Conservation (phyloP, 208 protist species). For the Porcisia hertigi region DNA sequence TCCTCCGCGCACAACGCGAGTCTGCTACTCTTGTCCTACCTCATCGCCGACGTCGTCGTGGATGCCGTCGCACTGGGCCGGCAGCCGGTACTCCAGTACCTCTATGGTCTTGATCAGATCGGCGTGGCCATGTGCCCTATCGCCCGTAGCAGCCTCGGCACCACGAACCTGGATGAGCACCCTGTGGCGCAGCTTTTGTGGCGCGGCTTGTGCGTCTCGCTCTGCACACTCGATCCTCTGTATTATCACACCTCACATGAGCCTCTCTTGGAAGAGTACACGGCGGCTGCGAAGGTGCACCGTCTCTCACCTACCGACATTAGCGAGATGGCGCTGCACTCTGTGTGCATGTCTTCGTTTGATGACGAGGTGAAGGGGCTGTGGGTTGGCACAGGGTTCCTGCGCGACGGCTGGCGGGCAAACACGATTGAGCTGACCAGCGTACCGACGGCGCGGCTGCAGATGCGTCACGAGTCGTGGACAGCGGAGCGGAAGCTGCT, state of each 20-base stretch:
- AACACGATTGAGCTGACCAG: conserved; percentile 66
- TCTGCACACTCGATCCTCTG: conserved; percentile 93
- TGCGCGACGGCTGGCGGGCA: conserved; percentile 55
- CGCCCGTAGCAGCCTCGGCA: conserved; percentile 96
- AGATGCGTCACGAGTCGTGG: conserved; percentile 76
- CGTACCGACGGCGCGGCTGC: conserved; percentile 72
- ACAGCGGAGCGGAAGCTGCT: conserved; percentile 54
- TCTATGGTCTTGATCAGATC: conserved; percentile 97
- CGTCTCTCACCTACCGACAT: conserved; percentile 77
- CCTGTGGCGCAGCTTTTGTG: conserved; percentile 94
- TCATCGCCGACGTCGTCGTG: conserved; percentile 89
- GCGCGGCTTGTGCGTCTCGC: conserved; percentile 94
- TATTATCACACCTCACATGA: conserved; percentile 95
- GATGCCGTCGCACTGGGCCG: conserved; percentile 94
- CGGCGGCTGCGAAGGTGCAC: conserved; percentile 64
- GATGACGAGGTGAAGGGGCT: conserved; percentile 40
- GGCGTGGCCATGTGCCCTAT: conserved; percentile 97
- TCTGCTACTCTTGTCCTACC: conserved; percentile 82
- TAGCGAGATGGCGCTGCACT: conserved; percentile 86
- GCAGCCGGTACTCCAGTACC: conserved; percentile 95
- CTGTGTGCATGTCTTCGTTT: conserved; percentile 85
- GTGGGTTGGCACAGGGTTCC: conserved; percentile 76
- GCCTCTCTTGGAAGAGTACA: conserved; percentile 88
- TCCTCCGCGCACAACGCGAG: conserved; percentile 40
- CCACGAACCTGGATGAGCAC: conserved; percentile 92